Conservation (phyloP, 1,284 basidiomycete genomes). For the Schizopora paradoxa region DNA sequence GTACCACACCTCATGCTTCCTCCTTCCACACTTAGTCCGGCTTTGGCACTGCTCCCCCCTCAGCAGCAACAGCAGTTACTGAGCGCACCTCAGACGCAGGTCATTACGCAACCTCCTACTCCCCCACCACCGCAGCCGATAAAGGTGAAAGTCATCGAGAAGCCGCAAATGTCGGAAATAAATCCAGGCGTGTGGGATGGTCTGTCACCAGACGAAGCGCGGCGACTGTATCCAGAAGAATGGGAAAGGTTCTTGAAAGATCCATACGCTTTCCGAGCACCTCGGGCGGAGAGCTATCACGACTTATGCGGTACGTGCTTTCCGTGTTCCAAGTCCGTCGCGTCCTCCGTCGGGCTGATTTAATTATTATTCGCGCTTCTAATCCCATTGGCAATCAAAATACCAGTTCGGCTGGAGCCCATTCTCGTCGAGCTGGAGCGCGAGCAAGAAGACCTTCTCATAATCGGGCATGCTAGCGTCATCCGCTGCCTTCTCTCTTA, state of each 20-base stretch:
- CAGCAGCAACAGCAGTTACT: background rate
- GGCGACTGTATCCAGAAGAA: conserved; percentile 88
- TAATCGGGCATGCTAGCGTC: conserved; percentile 90
- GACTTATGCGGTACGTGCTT: conserved; percentile 57
- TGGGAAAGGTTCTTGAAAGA: conserved; percentile 91
- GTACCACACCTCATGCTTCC: background rate
- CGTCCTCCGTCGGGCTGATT: conserved; percentile 1
- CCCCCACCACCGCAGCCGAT: conserved; percentile 23
- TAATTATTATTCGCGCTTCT: background rate
- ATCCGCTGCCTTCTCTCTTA: conserved; percentile 92
- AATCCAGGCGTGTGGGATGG: conserved; percentile 98
- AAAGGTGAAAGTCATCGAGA: conserved; percentile 86
- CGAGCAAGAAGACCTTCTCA: conserved; percentile 71
- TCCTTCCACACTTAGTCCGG: background rate
- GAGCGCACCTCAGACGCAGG: conserved; percentile 4
- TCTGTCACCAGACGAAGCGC: conserved; percentile 84
- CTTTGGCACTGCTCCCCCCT: background rate
- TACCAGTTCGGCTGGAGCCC: conserved; percentile 74
- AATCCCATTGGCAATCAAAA: background rate
- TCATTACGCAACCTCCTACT: conserved; percentile 15
- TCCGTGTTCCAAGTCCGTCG: conserved; percentile 4
- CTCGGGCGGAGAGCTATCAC: conserved; percentile 92
- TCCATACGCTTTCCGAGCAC: conserved; percentile 90
- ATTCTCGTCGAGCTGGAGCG: conserved; percentile 82
- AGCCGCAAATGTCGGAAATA: conserved; percentile 95